Base-by-base conservation (phyloP, 2,329 filamentous ascomycete species). In the Microsporum canis region DNA sequence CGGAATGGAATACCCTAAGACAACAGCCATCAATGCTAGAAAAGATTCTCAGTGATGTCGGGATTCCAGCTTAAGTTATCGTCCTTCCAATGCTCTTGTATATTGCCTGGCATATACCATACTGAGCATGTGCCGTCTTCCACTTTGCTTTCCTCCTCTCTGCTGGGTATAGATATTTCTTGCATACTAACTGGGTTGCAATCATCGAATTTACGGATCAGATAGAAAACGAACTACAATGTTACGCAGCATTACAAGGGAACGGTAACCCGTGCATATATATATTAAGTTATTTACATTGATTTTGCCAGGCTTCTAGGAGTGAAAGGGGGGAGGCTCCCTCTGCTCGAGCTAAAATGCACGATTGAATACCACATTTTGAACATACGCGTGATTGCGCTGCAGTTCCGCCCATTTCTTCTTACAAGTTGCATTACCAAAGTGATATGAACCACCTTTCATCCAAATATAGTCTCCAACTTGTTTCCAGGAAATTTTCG, bases 391-490 rank as follows among this genome's bases (percentile, higher is more conserved):
- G 6, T 43, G 39, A 17, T 69, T 63, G 14, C 64, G 63, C 57
- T 74, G 66, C 17, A 80, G 66, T 68, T 83, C 78, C 14, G 75
- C 70, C 79, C 81, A 86, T 72, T 84, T 84, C 72, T 82, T 83
- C 70, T 84, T 84, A 66, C 82, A 84, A 0, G 83, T 85, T 1
- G 82, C 78, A 65, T 82, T 80, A 2, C 82, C 82, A 66, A 85
- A 86, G 38, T 76, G 75, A 67, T 86, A 86, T 2, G 78, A 79
- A 5, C 81, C 82, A 1, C 81, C 81, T 51, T 79, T 69, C 2
- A 71, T 66, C 64, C 68, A 70, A 60, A 86, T 83, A 63, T 78
- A 80, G 36, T 82, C 77, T 0, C 78, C 77, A 27, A 85, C 78
- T 60, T 77, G 78, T 72, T 84, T 84, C 83, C 83, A 86, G 0